Base-by-base conservation (phyloP, 257 asterid genomes). In the Solanum medicagineum region DNA sequence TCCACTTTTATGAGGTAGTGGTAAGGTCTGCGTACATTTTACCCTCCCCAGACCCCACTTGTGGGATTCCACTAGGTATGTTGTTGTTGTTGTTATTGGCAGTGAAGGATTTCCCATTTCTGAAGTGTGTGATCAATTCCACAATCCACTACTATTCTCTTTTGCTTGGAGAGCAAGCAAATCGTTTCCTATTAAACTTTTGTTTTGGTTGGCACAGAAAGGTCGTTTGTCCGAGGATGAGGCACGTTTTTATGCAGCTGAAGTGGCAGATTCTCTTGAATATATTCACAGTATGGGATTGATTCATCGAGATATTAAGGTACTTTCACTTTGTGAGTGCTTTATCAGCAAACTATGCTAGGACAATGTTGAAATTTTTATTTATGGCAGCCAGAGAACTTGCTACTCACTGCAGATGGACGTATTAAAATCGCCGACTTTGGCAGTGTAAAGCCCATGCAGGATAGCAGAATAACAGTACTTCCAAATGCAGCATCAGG, bases 401-500 rank as follows among this genome's bases (percentile, higher is more conserved):
- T 97, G 94, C 93, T 97, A 68, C 98, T 97, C 87, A 94, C 95
- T 75, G 66, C 91, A 20, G 99, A 97, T 85, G 99, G 99, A 73
- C 99, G 94, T 87, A 93, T 97, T 87, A 97, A 97, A 87, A 91
- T 97, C 85, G 99, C 98, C 17, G 99, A 97, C 92, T 97, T 97
- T 87, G 99, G 99, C 81, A 97, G 98, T 62, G 99, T 97, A 77
- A 97, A 95, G 92, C 98, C 98, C 53, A 95, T 97, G 99, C 93
- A 95, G 90, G 98, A 90, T 87, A 95, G 99, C 91, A 92, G 89
- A 81, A 93, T 97, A 80, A 95, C 98, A 4, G 96, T 97, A 80
- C 99, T 97, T 83, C 99, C 99, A 73, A 97, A 97, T 88, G 99
- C 99, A 53, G 98, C 98, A 80, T 93, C 99, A 74, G 99, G 99